Evolutionary conservation across 192 early-diverging fungal genomes (phyloP).

Genomic region (Coemansia sp.): DNA sequence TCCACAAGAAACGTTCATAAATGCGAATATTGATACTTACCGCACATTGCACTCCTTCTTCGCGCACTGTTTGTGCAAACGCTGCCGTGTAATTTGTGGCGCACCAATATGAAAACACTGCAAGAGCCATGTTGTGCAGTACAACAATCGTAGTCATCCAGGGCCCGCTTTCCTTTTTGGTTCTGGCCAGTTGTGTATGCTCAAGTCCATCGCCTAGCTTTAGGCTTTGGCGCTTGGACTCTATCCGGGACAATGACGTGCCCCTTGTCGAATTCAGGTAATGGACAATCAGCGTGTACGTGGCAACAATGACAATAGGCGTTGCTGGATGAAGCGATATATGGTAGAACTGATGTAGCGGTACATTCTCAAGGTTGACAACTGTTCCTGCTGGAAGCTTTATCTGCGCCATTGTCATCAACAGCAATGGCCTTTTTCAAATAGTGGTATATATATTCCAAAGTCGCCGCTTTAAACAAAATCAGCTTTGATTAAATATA

Average conservation of each 20-base stretch:
- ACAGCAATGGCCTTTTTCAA: neutral
- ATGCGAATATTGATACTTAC: conserved; percentile 41
- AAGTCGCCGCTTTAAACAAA: neutral
- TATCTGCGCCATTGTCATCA: conserved; percentile 33
- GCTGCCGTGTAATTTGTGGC: conserved; percentile 65
- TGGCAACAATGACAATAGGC: conserved; percentile 60
- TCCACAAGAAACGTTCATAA: neutral
- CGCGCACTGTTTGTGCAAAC: conserved; percentile 60
- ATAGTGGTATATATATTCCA: neutral
- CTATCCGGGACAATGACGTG: conserved; percentile 34
- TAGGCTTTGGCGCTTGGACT: conserved; percentile 38
- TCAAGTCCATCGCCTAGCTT: conserved; percentile 16
- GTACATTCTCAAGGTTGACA: conserved; percentile 60
- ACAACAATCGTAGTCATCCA: conserved; percentile 79
- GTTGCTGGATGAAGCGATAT: conserved; percentile 68
- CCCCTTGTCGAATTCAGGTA: conserved; percentile 36
- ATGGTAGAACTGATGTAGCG: conserved; percentile 71
- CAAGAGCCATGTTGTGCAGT: conserved; percentile 72
- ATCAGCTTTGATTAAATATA: neutral
- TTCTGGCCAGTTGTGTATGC: neutral
- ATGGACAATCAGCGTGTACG: conserved; percentile 57
- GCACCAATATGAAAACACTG: conserved; percentile 72
- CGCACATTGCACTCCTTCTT: conserved; percentile 61
- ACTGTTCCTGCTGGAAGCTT: conserved; percentile 48
- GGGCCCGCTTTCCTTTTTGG: conserved; percentile 40